A percentile compares a stretch with the other conserved stretches of the same genome.
These are phyloP conservation scores for Capronia coronata DNA, from an alignment of 2,329 filamentous ascomycete species.

Conservation along the genomic window DNA sequence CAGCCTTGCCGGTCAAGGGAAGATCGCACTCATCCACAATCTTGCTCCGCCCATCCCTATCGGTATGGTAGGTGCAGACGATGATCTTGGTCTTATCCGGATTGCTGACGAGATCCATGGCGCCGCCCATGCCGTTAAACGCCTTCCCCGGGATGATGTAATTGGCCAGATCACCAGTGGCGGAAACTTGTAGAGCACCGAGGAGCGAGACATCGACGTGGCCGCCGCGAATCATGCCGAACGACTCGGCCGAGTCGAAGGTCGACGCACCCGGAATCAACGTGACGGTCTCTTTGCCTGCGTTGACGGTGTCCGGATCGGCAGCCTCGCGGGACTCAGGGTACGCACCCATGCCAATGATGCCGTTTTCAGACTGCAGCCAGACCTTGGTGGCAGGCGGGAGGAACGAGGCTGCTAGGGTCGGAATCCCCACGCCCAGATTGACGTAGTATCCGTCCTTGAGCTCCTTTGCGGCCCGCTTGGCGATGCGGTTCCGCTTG, in stretches of 20 bases:
- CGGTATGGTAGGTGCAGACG: constrained; percentile 62
- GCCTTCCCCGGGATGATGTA: constrained; percentile 84
- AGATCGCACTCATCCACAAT: constrained; percentile 58
- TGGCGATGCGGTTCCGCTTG: constrained; percentile 65
- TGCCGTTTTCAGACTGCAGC: constrained; percentile 81
- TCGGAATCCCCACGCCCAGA: constrained; percentile 74
- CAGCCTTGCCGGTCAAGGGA: constrained; percentile 59
- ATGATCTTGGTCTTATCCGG: constrained; percentile 66
- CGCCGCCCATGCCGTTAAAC: constrained; percentile 80
- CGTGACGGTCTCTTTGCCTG: constrained; percentile 81
- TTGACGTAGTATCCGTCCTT: constrained; percentile 76
- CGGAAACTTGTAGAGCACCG: constrained; percentile 73
- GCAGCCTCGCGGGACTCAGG: constrained; percentile 63
- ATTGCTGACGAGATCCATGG: constrained; percentile 67
- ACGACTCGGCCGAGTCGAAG: constrained; percentile 75
- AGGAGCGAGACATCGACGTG: constrained; percentile 80
- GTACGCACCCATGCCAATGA: constrained; percentile 76
- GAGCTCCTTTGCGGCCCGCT: constrained; percentile 70
- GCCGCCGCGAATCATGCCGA: constrained; percentile 79
- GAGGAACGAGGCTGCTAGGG: constrained; percentile 69
- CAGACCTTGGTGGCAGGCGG: constrained; percentile 64
- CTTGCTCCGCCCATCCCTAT: constrained; percentile 62
- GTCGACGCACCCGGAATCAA: constrained; percentile 67
- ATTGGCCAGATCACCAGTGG: constrained; percentile 72
- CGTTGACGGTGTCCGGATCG: constrained; percentile 76